phyloP scores from a whole-genome alignment of 805 yeast genomes.

The Wickerhamiella parazyma region DNA sequence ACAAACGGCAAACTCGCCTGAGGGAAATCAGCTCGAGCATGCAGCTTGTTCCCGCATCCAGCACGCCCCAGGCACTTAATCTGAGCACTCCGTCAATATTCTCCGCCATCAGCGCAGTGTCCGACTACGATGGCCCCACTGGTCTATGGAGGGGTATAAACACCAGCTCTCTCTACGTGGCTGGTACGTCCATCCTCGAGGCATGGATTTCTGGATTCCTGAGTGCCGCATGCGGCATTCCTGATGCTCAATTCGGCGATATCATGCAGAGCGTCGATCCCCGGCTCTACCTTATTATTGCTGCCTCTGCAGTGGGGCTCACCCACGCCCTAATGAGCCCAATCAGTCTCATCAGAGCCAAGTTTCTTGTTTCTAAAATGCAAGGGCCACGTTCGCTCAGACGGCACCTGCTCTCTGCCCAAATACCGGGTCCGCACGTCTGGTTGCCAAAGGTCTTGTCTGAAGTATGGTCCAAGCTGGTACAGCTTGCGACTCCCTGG shows the following conservation, averaged over 20 bases:
- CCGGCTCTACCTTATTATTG: conserved; percentile 46
- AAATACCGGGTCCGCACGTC: conserved; percentile 26
- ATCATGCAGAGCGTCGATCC: conserved; percentile 61
- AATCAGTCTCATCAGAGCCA: conserved; percentile 64
- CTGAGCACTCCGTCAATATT: conserved; percentile 22
- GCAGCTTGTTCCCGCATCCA: conserved; percentile 10
- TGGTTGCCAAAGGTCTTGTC: conserved; percentile 56
- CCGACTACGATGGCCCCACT: conserved; percentile 54
- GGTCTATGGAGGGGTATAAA: conserved; percentile 55
- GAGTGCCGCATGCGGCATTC: conserved; percentile 66
- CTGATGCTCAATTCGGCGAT: conserved; percentile 81
- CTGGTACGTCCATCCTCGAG: conserved; percentile 62
- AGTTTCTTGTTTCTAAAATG: conserved; percentile 42
- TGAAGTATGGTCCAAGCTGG: conserved; percentile 44
- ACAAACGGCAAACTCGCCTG: conserved; percentile 1
- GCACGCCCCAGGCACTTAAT: neutral
- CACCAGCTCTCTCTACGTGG: conserved; percentile 63
- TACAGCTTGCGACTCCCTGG: conserved; percentile 55
- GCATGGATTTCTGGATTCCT: conserved; percentile 87
- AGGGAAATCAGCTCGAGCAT: conserved; percentile 4
- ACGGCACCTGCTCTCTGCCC: conserved; percentile 36
- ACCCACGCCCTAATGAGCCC: conserved; percentile 69
- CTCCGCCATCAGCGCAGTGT: conserved; percentile 33
- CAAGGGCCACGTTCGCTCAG: conserved; percentile 49
- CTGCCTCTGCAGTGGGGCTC: conserved; percentile 55